phyloP scores from a whole-genome alignment of 1,284 basidiomycete genomes.

The Stereum hirsutum region DNA sequence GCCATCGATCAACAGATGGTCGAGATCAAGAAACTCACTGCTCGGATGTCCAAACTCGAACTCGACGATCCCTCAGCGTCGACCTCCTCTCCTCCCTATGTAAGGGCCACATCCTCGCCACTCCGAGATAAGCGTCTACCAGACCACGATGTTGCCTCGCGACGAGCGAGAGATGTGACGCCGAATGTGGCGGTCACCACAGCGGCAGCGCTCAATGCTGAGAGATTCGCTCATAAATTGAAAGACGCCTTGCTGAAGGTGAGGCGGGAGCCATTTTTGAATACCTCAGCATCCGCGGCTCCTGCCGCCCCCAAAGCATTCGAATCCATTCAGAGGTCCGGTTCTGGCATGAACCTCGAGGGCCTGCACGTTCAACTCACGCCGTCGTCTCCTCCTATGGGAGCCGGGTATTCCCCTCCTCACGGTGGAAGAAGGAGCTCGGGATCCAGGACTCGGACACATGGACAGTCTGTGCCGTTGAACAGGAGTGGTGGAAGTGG shows the following conservation, averaged over 20 bases:
- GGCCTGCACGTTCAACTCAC: background rate
- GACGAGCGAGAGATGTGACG: slow-evolving; percentile 37
- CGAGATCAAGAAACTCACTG: slow-evolving; percentile 46
- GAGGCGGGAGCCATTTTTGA: slow-evolving; percentile 57
- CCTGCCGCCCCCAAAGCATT: slow-evolving; percentile 31
- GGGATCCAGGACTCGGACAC: slow-evolving; percentile 10
- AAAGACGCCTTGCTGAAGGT: slow-evolving; percentile 57
- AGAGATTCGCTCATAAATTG: slow-evolving; percentile 59
- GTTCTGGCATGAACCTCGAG: background rate
- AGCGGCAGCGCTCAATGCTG: slow-evolving; percentile 70
- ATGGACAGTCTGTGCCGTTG: slow-evolving; percentile 31
- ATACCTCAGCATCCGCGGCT: slow-evolving; percentile 38
- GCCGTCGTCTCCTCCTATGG: slow-evolving; percentile 1
- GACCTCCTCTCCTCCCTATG: too few relatives aligned
- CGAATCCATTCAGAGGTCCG: slow-evolving; percentile 14
- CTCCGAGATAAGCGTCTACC: slow-evolving; percentile 30
- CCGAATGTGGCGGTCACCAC: slow-evolving; percentile 62
- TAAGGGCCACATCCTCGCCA: slow-evolving; percentile 9
- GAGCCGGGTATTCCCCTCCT: background rate
- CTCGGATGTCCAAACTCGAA: slow-evolving; percentile 47
- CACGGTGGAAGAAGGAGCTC: background rate
- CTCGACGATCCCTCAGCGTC: slow-evolving; percentile 24
- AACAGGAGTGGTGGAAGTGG: slow-evolving; percentile 30
- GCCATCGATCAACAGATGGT: slow-evolving; percentile 54
- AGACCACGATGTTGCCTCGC: slow-evolving; percentile 22